phyloP scores from a whole-genome alignment of 192 early-diverging fungal species.

The Anaeromyces robustus region DNA sequence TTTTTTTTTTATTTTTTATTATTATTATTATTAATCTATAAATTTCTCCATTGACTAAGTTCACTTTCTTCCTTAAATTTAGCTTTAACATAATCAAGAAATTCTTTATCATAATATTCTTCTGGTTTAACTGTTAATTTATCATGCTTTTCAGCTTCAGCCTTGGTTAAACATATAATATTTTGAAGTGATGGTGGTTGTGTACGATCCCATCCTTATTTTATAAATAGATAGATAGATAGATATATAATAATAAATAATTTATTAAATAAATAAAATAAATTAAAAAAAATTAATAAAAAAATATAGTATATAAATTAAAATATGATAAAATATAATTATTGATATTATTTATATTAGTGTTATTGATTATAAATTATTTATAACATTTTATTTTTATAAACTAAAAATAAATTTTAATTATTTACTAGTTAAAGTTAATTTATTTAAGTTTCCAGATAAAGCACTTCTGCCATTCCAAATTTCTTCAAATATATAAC shows the following conservation, averaged over 20 bases:
- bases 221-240: too few relatives aligned
- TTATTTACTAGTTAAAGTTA: neutral
- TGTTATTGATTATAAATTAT: too few relatives aligned
- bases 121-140: slow-evolving; percentile 12
- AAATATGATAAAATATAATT: too few relatives aligned
- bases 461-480: slow-evolving; percentile 41
- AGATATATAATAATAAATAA: neutral
- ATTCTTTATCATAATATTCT: slow-evolving; percentile 31
- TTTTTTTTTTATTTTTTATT: too few relatives aligned
- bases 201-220: slow-evolving; percentile 52
- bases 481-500: slow-evolving; percentile 79
- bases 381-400: too few relatives aligned
- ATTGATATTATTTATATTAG: too few relatives aligned
- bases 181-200: slow-evolving; percentile 56
- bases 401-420: too few relatives aligned
- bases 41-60: neutral
- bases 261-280: neutral
- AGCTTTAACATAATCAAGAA: slow-evolving; percentile 27
- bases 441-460: neutral
- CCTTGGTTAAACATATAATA: slow-evolving; percentile 67
- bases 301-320: too few relatives aligned
- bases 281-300: neutral
- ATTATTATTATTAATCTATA: neutral
- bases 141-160: slow-evolving; percentile 45
- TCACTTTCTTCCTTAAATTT: slow-evolving; percentile 23